phyloP scores from a whole-genome alignment of 2,329 filamentous ascomycete species.

The Blastomyces gilchristii region DNA sequence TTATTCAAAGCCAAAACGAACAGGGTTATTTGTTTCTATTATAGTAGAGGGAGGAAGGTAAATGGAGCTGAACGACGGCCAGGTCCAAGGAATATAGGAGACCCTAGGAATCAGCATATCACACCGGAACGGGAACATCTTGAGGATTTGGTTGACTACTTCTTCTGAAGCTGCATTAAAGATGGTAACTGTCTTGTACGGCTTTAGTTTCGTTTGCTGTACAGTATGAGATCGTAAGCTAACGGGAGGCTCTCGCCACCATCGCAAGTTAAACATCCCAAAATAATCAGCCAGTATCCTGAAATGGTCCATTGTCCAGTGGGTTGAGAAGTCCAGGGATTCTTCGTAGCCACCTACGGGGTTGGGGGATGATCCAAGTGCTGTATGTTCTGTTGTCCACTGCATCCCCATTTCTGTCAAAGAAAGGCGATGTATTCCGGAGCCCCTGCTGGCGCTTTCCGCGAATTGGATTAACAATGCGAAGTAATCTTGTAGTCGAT shows the following conservation, averaged over 20 bases:
- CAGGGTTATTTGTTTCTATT: not conserved
- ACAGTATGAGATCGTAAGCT: not conserved
- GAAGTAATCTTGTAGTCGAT: not conserved
- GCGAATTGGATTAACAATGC: conserved; percentile 2
- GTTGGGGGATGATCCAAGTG: not conserved
- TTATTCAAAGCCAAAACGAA: not conserved
- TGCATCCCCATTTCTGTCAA: not conserved
- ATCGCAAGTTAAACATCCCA: not conserved
- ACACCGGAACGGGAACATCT: not conserved
- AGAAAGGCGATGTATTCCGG: not conserved
- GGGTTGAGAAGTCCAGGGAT: not conserved
- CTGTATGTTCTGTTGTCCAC: conserved; percentile 8
- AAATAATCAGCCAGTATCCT: not conserved
- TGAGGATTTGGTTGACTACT: not conserved
- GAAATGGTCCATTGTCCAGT: not conserved
- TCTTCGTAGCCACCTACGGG: not conserved
- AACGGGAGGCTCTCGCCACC: not conserved
- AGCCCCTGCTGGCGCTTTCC: not conserved
- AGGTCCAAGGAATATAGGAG: not conserved
- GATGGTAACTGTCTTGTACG: not conserved
- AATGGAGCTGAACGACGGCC: not conserved
- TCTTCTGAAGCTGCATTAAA: not conserved
- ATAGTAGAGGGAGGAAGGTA: not conserved
- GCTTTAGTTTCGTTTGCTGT: not conserved
- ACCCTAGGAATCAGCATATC: not conserved